These are phyloP conservation scores for Noccaea bulbosa DNA, from an alignment of 345 rosid species.

Conservation along the genomic window DNA sequence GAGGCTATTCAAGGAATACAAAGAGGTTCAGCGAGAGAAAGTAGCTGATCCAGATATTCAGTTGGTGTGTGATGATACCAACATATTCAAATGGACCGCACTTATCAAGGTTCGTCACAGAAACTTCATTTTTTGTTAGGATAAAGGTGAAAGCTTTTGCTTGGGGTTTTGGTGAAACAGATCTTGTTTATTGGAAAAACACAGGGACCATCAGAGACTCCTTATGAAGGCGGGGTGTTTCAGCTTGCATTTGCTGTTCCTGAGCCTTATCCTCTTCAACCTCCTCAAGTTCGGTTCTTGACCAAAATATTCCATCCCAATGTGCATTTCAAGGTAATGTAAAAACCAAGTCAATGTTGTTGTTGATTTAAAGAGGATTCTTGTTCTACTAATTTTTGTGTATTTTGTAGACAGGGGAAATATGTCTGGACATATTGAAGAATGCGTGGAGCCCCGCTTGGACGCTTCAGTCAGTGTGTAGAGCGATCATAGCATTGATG, in stretches of 20 bases:
- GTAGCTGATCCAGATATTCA: slow-evolving; percentile 93
- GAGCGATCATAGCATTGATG: slow-evolving; percentile 97
- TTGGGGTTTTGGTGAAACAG: background rate
- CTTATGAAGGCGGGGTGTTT: slow-evolving; percentile 95
- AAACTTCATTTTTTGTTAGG: background rate
- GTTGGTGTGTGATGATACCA: slow-evolving; percentile 88
- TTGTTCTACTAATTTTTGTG: background rate
- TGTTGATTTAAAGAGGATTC: background rate
- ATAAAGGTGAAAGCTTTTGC: slow-evolving; percentile 5
- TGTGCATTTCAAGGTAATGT: slow-evolving; percentile 91
- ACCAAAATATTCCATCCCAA: slow-evolving; percentile 98
- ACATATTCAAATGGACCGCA: slow-evolving; percentile 99
- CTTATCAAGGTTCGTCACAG: slow-evolving; percentile 71
- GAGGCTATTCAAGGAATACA: slow-evolving; percentile 93
- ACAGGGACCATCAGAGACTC: slow-evolving; percentile 98
- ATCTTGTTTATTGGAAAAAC: background rate
- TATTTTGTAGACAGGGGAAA: slow-evolving; percentile 79
- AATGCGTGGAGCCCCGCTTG: slow-evolving; percentile 99
- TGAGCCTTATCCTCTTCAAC: slow-evolving; percentile 94
- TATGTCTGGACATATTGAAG: slow-evolving; percentile 97
- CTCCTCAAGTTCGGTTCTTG: slow-evolving; percentile 98
- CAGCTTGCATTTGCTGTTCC: slow-evolving; percentile 97
- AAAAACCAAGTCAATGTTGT: background rate
- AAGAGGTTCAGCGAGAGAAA: slow-evolving; percentile 96
- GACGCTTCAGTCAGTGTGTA: slow-evolving; percentile 98